Percentiles rank a stretch among this genome's conserved stretches.
Evolutionary conservation across 495 filamentous ascomycete species (phyloP).

Genomic region (Penicillium ucsense): DNA sequence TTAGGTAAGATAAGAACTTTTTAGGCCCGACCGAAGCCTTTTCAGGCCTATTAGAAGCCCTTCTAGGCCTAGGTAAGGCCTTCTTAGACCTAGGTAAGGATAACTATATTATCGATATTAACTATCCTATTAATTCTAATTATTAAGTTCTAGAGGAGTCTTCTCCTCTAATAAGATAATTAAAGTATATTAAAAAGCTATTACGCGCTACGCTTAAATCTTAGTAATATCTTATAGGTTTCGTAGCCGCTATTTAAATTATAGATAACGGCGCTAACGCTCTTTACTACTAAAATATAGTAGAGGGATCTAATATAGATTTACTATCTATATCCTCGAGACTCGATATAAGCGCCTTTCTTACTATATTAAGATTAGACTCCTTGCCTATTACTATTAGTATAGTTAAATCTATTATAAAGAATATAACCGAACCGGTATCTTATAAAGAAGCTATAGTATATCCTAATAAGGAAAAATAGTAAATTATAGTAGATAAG

Average conservation of each 20-base stretch:
- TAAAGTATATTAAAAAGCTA: background rate
- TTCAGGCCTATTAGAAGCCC: no score
- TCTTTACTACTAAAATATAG: background rate
- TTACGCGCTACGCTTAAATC: background rate
- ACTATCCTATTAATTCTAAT: background rate
- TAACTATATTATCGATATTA: no score
- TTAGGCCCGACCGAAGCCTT: no score
- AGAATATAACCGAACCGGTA: background rate
- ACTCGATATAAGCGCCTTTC: background rate
- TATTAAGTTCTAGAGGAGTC: background rate
- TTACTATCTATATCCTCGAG: background rate
- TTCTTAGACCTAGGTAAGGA: no score
- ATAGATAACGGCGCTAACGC: background rate
- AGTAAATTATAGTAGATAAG: background rate
- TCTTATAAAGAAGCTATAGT: background rate
- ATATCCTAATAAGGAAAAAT: background rate
- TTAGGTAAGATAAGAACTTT: no score
- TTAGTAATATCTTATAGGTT: background rate
- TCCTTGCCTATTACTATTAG: no score
- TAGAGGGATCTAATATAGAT: background rate
- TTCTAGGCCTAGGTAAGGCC: no score
- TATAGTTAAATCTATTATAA: no score
- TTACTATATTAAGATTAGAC: no score
- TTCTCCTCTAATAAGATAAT: background rate
- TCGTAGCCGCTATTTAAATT: background rate